These are phyloP conservation scores for Rhynchospora breviuscula DNA, from an alignment of 176 grass and related monocot genomes.

Conservation along the genomic window DNA sequence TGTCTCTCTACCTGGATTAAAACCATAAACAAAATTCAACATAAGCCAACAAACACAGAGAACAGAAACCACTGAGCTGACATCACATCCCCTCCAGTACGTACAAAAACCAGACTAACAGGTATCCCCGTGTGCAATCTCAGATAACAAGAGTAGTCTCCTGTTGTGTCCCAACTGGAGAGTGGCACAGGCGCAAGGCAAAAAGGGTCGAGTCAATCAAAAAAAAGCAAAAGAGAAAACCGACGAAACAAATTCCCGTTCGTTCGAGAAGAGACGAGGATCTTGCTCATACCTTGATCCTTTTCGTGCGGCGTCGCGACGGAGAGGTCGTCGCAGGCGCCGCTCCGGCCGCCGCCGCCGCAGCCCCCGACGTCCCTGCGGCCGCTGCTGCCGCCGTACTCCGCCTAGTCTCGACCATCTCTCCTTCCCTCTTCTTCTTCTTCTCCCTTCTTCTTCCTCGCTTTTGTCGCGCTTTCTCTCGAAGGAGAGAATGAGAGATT, in stretches of 20 bases:
- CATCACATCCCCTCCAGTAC: background rate
- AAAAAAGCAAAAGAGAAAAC: constrained; percentile 21
- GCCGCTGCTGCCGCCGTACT: constrained; percentile 34
- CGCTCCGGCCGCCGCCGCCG: background rate
- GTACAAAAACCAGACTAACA: background rate
- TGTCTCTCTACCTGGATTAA: constrained; percentile 9
- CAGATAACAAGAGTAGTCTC: background rate
- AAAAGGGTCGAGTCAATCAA: too few relatives aligned
- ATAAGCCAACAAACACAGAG: background rate
- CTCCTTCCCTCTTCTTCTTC: constrained; percentile 4
- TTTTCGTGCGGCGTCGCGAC: constrained; percentile 36
- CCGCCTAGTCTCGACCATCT: constrained; percentile 76
- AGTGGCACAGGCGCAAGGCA: constrained; percentile 1
- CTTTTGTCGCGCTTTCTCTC: constrained; percentile 50
- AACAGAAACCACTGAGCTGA: background rate
- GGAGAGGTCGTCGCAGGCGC: constrained; percentile 24
- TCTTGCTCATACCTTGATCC: constrained; percentile 39
- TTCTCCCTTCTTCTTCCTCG: constrained; percentile 10
- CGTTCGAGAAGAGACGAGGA: constrained; percentile 32
- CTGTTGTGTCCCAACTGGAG: background rate
- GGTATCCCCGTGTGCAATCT: background rate
- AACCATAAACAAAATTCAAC: background rate
- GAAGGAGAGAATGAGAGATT: constrained; percentile 17
- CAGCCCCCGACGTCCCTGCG: background rate
- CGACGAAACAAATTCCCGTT: background rate